These are phyloP conservation scores for Gautieria morchelliformis DNA, from an alignment of 768 basidiomycete genomes.

Conservation along the genomic window DNA sequence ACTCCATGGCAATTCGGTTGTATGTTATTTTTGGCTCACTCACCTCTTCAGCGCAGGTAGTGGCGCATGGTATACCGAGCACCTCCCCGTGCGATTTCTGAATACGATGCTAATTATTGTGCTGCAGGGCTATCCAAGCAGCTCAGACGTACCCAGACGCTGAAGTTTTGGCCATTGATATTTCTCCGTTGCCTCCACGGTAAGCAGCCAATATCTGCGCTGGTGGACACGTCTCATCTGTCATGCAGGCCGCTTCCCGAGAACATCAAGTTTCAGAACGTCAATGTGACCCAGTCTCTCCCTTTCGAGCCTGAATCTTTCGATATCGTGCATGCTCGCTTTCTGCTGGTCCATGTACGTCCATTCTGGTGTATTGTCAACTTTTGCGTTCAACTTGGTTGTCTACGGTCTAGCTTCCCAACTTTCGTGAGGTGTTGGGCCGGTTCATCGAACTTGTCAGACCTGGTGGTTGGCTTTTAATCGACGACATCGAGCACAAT, in stretches of 20 bases:
- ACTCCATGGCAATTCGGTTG: too few species aligned
- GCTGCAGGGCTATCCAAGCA: not conserved
- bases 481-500: constrained; percentile 13
- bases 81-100: too few species aligned
- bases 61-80: too few species aligned
- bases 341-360: not conserved
- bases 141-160: not conserved
- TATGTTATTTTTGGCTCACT: too few species aligned
- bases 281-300: not conserved
- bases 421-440: constrained; percentile 10
- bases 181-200: not conserved
- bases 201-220: constrained; percentile 5
- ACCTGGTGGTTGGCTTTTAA: constrained; percentile 18
- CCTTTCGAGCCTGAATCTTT: not conserved
- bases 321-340: not conserved
- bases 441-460: constrained; percentile 14
- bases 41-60: too few species aligned
- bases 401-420: constrained; percentile 11
- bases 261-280: not conserved
- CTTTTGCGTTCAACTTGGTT: not conserved
- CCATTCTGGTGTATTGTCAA: too few species aligned
- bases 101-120: too few species aligned
- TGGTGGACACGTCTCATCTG: too few species aligned
- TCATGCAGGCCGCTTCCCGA: not conserved
- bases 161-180: not conserved